Percentiles rank a stretch among this genome's conserved stretches.
These are phyloP conservation scores for Primulina tabacum DNA, from an alignment of 257 asterid genomes.

Conservation along the genomic window DNA sequence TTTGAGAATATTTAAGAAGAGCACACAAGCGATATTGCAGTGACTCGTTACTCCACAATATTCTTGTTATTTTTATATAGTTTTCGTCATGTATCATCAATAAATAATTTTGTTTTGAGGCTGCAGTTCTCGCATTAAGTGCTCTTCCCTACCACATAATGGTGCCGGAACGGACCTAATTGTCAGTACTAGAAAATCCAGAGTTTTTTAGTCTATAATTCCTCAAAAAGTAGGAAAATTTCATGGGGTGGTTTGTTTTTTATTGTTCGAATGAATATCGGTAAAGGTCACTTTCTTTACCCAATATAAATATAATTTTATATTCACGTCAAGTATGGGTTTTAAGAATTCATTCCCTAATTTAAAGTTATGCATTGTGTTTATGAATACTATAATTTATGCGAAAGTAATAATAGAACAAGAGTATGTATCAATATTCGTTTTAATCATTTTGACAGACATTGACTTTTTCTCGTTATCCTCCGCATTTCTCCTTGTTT, in stretches of 20 bases:
- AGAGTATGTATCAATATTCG: too few species aligned
- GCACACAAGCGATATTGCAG: slow-evolving; percentile 24
- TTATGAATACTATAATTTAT: too few species aligned
- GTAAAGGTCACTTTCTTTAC: not conserved
- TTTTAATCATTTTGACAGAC: too few species aligned
- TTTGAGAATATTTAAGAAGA: slow-evolving; percentile 20
- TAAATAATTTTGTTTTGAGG: slow-evolving; percentile 29
- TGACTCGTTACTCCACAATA: slow-evolving; percentile 32
- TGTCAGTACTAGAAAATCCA: not conserved
- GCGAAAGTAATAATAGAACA: not conserved
- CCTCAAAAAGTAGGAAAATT: not conserved
- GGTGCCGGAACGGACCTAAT: not conserved
- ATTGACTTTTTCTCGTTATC: too few species aligned
- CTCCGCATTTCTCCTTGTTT: too few species aligned
- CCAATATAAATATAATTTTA: not conserved
- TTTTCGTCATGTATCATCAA: slow-evolving; percentile 28
- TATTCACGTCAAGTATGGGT: not conserved
- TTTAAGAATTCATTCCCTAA: not conserved
- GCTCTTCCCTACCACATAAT: slow-evolving; percentile 2
- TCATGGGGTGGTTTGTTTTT: not conserved
- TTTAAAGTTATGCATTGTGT: not conserved
- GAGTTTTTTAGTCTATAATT: not conserved
- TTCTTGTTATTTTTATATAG: slow-evolving; percentile 19
- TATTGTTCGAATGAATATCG: not conserved
- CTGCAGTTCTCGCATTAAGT: not conserved